Conservation (phyloP, 306 rosid genomes). For the Heteromeles arbutifolia region DNA sequence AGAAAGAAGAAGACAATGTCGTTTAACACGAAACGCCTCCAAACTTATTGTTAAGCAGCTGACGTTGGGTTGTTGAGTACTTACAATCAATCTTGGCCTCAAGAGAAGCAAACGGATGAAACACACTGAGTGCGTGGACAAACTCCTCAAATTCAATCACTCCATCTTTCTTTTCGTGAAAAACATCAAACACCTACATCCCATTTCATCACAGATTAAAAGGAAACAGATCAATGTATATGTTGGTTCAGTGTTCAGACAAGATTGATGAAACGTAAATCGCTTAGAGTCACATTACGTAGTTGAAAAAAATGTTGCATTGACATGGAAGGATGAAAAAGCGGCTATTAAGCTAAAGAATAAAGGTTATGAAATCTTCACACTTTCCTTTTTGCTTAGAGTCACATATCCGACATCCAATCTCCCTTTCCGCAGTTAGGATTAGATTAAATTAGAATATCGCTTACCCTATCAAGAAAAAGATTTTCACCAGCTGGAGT, state of each 20-base stretch:
- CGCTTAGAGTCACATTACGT: background rate
- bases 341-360: no score
- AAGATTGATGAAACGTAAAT: background rate
- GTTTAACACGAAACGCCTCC: background rate
- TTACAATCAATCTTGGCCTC: constrained; percentile 62
- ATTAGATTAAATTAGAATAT: no score
- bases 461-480: constrained; percentile 62
- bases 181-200: constrained; percentile 56
- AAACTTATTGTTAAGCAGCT: background rate
- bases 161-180: constrained; percentile 59
- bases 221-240: background rate
- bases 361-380: no score
- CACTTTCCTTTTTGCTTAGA: no score
- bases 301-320: no score
- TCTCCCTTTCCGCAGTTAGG: no score
- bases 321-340: no score
- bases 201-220: background rate
- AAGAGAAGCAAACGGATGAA: constrained; percentile 57
- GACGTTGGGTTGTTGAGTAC: constrained; percentile 16
- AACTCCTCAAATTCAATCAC: constrained; percentile 76
- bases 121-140: constrained; percentile 55
- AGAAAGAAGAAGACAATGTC: background rate
- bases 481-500: constrained; percentile 42
- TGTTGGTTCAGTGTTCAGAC: background rate
- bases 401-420: no score